A percentile compares a stretch with the other conserved stretches of the same genome.
phyloP scores from a whole-genome alignment of 805 yeast genomes.

The Yamadazyma olivae region DNA sequence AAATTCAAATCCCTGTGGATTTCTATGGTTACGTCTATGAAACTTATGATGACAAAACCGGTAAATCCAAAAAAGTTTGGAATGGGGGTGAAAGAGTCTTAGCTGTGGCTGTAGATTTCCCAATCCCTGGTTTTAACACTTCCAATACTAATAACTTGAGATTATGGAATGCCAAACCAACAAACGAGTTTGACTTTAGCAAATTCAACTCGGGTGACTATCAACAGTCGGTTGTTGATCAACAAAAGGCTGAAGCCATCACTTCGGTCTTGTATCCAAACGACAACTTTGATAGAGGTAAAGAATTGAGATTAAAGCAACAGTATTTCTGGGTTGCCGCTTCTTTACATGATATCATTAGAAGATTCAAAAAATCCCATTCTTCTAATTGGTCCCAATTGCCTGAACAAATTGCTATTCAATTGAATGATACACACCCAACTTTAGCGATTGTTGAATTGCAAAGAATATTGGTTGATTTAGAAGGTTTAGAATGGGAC shows the following conservation, averaged over 20 bases:
- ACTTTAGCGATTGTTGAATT: conserved; percentile 87
- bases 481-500: conserved; percentile 79
- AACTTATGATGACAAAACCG: conserved; percentile 49
- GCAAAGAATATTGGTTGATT: conserved; percentile 80
- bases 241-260: conserved; percentile 87
- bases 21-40: conserved; percentile 81
- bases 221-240: conserved; percentile 75
- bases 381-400: conserved; percentile 77
- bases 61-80: conserved; percentile 66
- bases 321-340: conserved; percentile 98
- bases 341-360: conserved; percentile 82
- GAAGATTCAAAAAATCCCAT: conserved; percentile 78
- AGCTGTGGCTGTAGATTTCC: conserved; percentile 89
- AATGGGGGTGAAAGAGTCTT: conserved; percentile 84
- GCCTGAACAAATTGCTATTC: conserved; percentile 85
- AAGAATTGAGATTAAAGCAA: conserved; percentile 88
- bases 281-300: conserved; percentile 88
- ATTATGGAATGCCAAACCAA: conserved; percentile 87
- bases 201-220: conserved; percentile 93
- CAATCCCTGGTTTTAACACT: conserved; percentile 87
- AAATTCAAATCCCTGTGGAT: conserved; percentile 85
- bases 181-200: conserved; percentile 85
- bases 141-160: conserved; percentile 83
- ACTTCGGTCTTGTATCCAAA: conserved; percentile 93
- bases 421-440: conserved; percentile 93